Base-by-base conservation (phyloP, 2,329 filamentous ascomycete genomes). In the Paraphaeosphaeria sporulosa region DNA sequence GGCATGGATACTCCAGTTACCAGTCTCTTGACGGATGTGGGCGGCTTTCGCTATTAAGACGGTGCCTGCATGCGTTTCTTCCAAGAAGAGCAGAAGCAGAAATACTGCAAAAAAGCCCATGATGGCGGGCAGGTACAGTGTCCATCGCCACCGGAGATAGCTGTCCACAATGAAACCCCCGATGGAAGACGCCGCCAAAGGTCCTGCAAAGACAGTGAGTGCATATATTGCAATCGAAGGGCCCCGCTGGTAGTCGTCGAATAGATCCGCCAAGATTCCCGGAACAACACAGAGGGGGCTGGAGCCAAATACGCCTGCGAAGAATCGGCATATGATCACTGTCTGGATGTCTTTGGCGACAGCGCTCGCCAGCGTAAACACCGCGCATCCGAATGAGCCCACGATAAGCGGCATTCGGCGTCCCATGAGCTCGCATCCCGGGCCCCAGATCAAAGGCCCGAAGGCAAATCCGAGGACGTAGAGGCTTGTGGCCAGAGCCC, bases 31-130 rank as follows among this genome's bases (percentile, higher is more conserved):
- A 32, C 84, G 79, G 4, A 86, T 70, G 53, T 83, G 80, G 12
- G 77, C 71, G 17, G 84, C 84, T 67, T 86, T 86, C 4, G 77
- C 70, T 30, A 85, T 79, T 1, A 87, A 76, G 13, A 87, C 81
- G 3, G 85, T 76, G 0, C 84, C 84, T 1, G 84, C 81, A 61
- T 85, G 86, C 0, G 82, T 82, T 67, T 87, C 85, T 54, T 82
- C 70, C 19, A 85, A 76, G 69, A 85, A 85, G 43, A 86, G 63
- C 3, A 79, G 64, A 21, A 82, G 46, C 6, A 81, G 78, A n/a
- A 71, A 50, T 48, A 80, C 81, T 13, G 82, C 83, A 79, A 86
- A 82, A 61, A 86, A 81, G 0, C 80, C 81, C 3, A 79, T 78
- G 43, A 86, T 76, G 8, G 42, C 4, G 80, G 77, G 13, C 72